phyloP scores from a whole-genome alignment of 2,329 filamentous ascomycete genomes.

The Aspergillus luchuensis region DNA sequence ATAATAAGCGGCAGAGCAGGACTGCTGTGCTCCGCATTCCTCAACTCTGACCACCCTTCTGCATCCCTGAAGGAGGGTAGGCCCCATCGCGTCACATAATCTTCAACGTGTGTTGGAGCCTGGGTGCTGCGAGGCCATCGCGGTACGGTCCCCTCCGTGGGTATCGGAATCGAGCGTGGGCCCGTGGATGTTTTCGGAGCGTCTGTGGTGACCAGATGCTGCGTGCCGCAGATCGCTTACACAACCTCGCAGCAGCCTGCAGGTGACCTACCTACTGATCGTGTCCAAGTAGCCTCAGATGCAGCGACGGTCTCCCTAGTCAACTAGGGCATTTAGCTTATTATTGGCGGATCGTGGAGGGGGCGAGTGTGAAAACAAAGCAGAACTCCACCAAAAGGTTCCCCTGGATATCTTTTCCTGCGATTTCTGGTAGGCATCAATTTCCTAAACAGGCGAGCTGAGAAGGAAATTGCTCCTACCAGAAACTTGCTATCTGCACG shows the following conservation, averaged over 20 bases:
- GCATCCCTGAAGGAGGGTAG: constrained; percentile 9
- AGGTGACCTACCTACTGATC: constrained; percentile 21
- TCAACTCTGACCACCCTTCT: constrained; percentile 4
- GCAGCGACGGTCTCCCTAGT: constrained; percentile 12
- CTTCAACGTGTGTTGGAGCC: neutral
- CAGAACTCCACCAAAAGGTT: neutral
- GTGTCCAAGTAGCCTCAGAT: constrained; percentile 15
- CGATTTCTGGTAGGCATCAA: neutral
- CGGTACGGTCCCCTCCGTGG: neutral
- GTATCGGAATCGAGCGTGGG: neutral
- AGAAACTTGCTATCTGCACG: neutral
- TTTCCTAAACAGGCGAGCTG: neutral
- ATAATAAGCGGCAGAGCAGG: constrained; percentile 3
- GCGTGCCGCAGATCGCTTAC: constrained; percentile 19
- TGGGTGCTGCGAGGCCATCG: neutral
- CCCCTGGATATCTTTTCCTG: constrained; percentile 15
- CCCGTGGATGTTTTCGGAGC: constrained; percentile 12
- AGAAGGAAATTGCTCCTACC: neutral
- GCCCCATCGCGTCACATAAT: constrained; percentile 1
- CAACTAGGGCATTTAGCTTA: constrained; percentile 7
- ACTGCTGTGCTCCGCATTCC: constrained; percentile 12
- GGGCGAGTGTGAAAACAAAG: neutral
- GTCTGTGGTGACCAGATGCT: constrained; percentile 13
- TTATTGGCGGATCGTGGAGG: constrained; percentile 7
- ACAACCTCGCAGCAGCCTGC: constrained; percentile 16